Base-by-base conservation (phyloP, 2,329 filamentous ascomycete genomes). In the Diaporthe velutina region DNA sequence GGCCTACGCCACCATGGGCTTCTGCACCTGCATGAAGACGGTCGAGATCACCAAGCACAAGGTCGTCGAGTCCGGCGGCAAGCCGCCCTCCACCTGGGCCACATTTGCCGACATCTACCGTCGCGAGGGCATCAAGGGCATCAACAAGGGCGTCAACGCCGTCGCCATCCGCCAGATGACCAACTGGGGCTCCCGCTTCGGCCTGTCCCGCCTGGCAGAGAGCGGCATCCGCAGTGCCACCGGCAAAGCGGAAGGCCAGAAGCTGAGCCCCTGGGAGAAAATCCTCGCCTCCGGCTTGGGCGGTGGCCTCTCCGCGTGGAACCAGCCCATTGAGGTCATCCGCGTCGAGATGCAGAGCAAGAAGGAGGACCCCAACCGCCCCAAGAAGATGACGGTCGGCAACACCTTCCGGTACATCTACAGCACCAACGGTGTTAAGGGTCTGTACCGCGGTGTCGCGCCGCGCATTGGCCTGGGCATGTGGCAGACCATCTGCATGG, bases 1-100 rank as follows among this genome's bases (percentile, higher is more conserved):
- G 88, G 97, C 97, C 76, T 99, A 99, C 85, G 97, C 97, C 79
- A 99, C 97, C 84, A 99, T 99, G 96, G 97, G 97, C 80, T 99
- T 99, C 92, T 99, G 97, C 88, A 99, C 97, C 77, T 99, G 97
- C 91, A 99, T 99, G 97, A 99, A 99, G 93, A 99, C 97, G 78
- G 97, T 98, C 79, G 97, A 99, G 87, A 99, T 99, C 87, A 99
- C 97, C 83, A 97, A 98, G 88, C 94, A 97, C 90, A 98, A 98
- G 91, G 89, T 97, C 82, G 95, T 95, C 19, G 93, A 95, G 45
- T 79, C 92, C 57, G 97, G 97, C 80, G 91, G 93, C 79, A 95
- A 95, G 88, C 94, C 95, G 33, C 94, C 92, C n/a, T 92, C 95
- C 81, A 98, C 97, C 79, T 97, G 98, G 85, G 90, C 92, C 80